Conservation (phyloP, 805 yeast genomes). For the Cyberlindnera nakhonratchasimensis region DNA sequence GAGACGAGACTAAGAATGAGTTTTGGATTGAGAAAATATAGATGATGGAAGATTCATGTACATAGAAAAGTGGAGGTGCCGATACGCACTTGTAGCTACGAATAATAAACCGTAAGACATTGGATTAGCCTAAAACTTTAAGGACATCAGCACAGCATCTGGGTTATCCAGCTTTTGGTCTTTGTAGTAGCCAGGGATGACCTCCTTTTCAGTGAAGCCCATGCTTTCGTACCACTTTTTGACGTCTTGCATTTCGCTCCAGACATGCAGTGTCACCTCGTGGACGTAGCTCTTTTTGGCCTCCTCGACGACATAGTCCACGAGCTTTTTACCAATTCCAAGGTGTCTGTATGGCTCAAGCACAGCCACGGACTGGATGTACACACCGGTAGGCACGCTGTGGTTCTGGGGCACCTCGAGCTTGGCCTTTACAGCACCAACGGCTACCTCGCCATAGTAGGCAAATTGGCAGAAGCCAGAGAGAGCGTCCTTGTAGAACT, state of each 20-base stretch:
- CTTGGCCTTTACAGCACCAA: constrained; percentile 68
- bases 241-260: constrained; percentile 39
- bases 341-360: constrained; percentile 56
- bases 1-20: constrained; percentile 24
- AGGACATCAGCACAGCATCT: constrained; percentile 42
- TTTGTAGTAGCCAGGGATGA: constrained; percentile 44
- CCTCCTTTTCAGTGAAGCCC: constrained; percentile 44
- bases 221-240: constrained; percentile 48
- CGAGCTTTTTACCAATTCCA: constrained; percentile 59
- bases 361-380: constrained; percentile 67
- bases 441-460: constrained; percentile 73
- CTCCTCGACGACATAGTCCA: constrained; percentile 53
- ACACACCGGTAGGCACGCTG: constrained; percentile 51
- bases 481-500: constrained; percentile 49
- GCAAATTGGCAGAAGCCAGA: constrained; percentile 55
- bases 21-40: constrained; percentile 31
- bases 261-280: constrained; percentile 52
- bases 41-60: too few species aligned
- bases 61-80: too few species aligned
- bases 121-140: constrained; percentile 14
- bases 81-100: not conserved
- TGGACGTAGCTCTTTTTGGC: constrained; percentile 53
- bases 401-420: constrained; percentile 42
- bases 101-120: too few species aligned
- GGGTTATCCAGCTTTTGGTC: constrained; percentile 43